These are phyloP conservation scores for Eutrema japonicum DNA, from an alignment of 345 rosid species.

Conservation along the genomic window DNA sequence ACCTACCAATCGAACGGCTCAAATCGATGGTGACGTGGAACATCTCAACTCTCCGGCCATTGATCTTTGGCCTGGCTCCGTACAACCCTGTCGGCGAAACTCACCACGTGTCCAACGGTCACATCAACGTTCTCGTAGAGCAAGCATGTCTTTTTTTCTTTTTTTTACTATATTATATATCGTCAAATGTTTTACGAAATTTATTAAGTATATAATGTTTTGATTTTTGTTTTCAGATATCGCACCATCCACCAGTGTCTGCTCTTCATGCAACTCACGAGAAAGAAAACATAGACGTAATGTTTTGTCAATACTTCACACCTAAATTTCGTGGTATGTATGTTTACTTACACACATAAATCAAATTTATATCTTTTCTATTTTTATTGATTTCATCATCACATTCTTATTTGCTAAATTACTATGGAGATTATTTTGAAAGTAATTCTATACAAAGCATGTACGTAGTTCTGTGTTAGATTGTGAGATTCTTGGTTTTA, in stretches of 20 bases:
- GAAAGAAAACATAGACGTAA: conserved; percentile 59
- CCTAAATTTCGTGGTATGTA: conserved; percentile 72
- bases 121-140: conserved; percentile 72
- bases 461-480: no score
- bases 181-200: no score
- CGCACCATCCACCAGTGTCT: conserved; percentile 85
- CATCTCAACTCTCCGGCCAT: conserved; percentile 65
- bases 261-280: conserved; percentile 87
- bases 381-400: background rate
- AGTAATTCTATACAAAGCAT: no score
- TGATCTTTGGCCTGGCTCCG: conserved; percentile 70
- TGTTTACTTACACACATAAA: no score
- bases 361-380: background rate
- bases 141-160: conserved; percentile 52
- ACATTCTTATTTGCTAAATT: no score
- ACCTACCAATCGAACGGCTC: conserved; percentile 62
- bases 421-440: no score
- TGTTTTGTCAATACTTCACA: conserved; percentile 66
- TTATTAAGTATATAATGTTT: background rate
- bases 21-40: conserved; percentile 65
- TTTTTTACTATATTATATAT: background rate
- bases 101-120: conserved; percentile 73
- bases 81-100: conserved; percentile 90
- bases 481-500: no score
- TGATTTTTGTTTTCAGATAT: conserved; percentile 51